phyloP scores from a whole-genome alignment of 768 basidiomycete genomes.

The Mycena crocata region DNA sequence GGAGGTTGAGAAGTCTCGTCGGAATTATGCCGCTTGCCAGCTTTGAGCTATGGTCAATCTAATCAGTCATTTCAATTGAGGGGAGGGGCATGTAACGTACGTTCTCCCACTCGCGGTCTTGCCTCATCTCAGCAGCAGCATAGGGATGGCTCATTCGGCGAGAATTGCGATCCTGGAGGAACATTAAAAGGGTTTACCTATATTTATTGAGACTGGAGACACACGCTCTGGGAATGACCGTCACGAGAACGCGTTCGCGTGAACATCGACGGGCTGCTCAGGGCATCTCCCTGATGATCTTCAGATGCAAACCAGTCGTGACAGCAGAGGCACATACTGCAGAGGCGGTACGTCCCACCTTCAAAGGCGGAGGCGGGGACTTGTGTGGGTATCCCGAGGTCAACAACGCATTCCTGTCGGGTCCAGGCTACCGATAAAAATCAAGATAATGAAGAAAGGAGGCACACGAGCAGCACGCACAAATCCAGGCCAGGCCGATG shows the following conservation, averaged over 20 bases:
- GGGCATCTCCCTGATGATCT: constrained; percentile 4
- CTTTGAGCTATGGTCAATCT: too few relatives aligned
- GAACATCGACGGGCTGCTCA: constrained; percentile 28
- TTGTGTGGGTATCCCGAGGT: neutral
- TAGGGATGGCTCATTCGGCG: constrained; percentile 2
- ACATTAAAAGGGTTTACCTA: neutral
- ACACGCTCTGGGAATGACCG: constrained; percentile 7
- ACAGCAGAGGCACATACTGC: constrained; percentile 3
- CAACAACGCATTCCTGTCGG: constrained; percentile 27
- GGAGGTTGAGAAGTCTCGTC: too few relatives aligned
- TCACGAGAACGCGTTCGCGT: constrained; percentile 13
- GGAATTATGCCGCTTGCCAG: too few relatives aligned
- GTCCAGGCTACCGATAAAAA: constrained; percentile 26
- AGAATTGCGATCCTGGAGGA: constrained; percentile 2
- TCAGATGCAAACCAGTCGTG: neutral
- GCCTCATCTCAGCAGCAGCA: constrained; percentile 6
- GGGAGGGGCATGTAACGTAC: neutral
- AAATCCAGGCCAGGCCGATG: constrained; percentile 35
- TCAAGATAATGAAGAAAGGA: neutral
- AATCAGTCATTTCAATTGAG: neutral
- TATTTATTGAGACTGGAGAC: too few relatives aligned
- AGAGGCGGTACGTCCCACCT: constrained; percentile 18
- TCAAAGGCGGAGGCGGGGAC: constrained; percentile 28
- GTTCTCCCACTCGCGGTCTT: constrained; percentile 9
- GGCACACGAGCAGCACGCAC: constrained; percentile 19